Evolutionary conservation across 257 asterid species (phyloP), one percentile per base, ranked within the genome.

Genomic region (Thymus quinquecostatus): DNA sequence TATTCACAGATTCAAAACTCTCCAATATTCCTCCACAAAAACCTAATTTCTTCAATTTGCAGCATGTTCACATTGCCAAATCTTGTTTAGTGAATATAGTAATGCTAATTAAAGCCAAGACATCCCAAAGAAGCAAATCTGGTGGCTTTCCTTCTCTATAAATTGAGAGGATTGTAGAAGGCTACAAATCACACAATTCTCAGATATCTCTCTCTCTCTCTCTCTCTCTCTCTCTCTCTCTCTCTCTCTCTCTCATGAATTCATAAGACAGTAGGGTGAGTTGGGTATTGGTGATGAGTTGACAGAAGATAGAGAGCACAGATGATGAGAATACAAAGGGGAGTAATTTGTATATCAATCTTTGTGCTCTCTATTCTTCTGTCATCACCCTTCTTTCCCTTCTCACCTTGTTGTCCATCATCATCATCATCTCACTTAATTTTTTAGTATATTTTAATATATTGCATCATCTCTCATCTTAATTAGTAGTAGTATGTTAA

Each of bases 291-390:
- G 82, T 79, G 83, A 79, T 79, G 82, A 40, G 82, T 66, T 82
- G 86, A 82, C 86, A 82, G 86, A 82, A 82, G 84, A 82, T 82
- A 82, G 86, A 82, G 86, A 76, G 84, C 86, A 79, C 84, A 73
- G 68, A 82, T 82, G 80, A 71, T 73, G 83, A 79, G 51, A 3
- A 74, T 77, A 74, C 78, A 77, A 54, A 44, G n/a, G n/a, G n/a
- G n/a, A n/a, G n/a, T n/a, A n/a, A 21, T 56, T 5, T 80, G 84
- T 80, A 68, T 72, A 21, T 72, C 81, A 76, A 68, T 80, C 79
- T 80, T 76, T 80, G 84, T 80, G 84, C 81, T 80, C 74, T 80
- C 81, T 80, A 72, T 33, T 58, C 81, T 80, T 80, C 81, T 80
- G 81, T 80, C 84, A 76, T 80, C 84, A 69, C 79, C 81, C 76